phyloP scores from a whole-genome alignment of 352 stramenopile species.

The Phytopythium boreale region DNA sequence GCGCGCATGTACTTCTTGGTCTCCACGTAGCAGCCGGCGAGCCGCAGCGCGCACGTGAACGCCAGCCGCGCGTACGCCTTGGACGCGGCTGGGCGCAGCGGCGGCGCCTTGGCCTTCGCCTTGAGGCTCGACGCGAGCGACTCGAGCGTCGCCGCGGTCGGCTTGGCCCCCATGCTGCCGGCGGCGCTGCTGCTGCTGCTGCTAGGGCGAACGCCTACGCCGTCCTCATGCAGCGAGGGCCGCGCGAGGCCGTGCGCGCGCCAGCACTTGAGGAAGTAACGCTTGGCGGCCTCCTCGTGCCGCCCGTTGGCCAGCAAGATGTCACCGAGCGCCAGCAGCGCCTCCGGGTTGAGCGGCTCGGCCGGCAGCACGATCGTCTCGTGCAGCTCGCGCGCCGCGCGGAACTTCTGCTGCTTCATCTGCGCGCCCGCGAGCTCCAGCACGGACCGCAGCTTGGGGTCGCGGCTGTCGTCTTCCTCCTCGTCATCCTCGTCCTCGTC shows the following conservation, averaged over 20 bases:
- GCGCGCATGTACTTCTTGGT: slow-evolving; percentile 18
- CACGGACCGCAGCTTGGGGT: slow-evolving; percentile 18
- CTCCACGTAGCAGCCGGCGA: slow-evolving; percentile 46
- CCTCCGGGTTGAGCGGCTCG: slow-evolving; percentile 40
- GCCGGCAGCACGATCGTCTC: slow-evolving; percentile 33
- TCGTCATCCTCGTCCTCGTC: not conserved
- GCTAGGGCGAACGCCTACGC: not conserved
- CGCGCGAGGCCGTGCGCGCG: slow-evolving; percentile 11
- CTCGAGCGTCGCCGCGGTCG: slow-evolving; percentile 3
- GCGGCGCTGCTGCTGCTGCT: not conserved
- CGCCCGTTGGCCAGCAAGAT: slow-evolving; percentile 44
- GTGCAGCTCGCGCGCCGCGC: slow-evolving; percentile 44
- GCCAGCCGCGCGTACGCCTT: slow-evolving; percentile 29
- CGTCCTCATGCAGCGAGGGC: not conserved
- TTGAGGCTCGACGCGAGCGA: slow-evolving; percentile 5
- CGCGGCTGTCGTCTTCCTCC: slow-evolving; percentile 10
- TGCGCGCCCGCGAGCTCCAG: slow-evolving; percentile 39
- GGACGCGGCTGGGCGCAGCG: slow-evolving; percentile 1
- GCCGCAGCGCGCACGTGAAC: slow-evolving; percentile 38
- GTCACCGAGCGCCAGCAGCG: slow-evolving; percentile 47
- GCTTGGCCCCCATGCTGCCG: not conserved
- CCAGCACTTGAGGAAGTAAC: slow-evolving; percentile 53
- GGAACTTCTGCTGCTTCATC: slow-evolving; percentile 45
- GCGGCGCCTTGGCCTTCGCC: slow-evolving; percentile 2
- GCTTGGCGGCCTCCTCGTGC: slow-evolving; percentile 29